Evolutionary conservation across 148 eudicot species (phyloP), one percentile per base, ranked within the genome.

Genomic region (Amaranthus cruentus): DNA sequence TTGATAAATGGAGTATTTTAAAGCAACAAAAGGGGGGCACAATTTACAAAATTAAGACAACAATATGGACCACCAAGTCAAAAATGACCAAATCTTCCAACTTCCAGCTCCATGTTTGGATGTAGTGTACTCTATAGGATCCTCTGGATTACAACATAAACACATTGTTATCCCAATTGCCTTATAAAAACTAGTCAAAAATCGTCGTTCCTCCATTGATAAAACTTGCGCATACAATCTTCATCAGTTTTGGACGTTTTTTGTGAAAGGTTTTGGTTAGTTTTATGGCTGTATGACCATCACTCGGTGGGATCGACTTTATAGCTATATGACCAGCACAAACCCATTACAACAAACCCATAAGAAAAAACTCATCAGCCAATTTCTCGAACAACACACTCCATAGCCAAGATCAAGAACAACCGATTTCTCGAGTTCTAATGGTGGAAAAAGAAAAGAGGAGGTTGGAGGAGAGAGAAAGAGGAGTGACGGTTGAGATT

Each of bases 221-320:
- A 15, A 48, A 50, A 49, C 9, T 56, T 38, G 48, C 48, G 76
- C 77, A 77, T 55, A 69, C 18, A 48, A 77, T 63, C 74, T 67
- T 80, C 76, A 80, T 61, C 50, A 68, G 43, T 76, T 81, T 81
- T 14, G 66, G 83, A 21, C 55, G 66, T 61, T 74, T 77, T 71
- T 77, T 81, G 9, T n/a, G 76, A 72, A 73, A 66, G 74, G 54
- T 68, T 63, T 81, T 81, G 49, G 77, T 62, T 2, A 43, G 66
- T 55, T 58, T 73, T 6, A 57, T 54, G 66, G 80, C 47, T 46
- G 73, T 82, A 66, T 60, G 68, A 67, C 69, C 81, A 60, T 75
- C 78, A 68, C 62, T 71, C 3, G 78, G 55, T 46, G 87, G 87
- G 50, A 82, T 72, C 49, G 80, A 72, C 75, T 83, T 84, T 42